phyloP scores from a whole-genome alignment of 805 yeast genomes.

The Diddensiella caesifluorescens region DNA sequence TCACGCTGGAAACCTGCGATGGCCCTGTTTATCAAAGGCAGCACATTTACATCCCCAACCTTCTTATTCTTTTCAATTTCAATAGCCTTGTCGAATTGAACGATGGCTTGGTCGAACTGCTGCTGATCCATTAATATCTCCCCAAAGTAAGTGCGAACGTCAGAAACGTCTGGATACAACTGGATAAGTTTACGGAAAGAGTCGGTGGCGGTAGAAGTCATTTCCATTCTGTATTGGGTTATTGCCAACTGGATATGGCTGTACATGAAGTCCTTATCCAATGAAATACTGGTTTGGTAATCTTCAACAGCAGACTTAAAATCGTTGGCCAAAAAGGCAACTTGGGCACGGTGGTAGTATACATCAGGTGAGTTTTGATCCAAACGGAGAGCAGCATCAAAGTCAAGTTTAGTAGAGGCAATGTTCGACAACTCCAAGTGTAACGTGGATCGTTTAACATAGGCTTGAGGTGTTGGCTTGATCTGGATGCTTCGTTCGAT shows the following conservation, averaged over 20 bases:
- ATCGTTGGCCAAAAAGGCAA: conserved; percentile 74
- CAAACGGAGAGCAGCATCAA: conserved; percentile 62
- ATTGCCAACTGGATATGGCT: conserved; percentile 92
- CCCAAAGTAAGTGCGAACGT: conserved; percentile 92
- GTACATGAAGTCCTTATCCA: conserved; percentile 70
- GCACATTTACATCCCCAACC: conserved; percentile 73
- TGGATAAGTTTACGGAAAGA: conserved; percentile 32
- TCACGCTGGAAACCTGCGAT: conserved; percentile 40
- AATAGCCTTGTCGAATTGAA: conserved; percentile 81
- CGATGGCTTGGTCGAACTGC: conserved; percentile 64
- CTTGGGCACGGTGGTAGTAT: conserved; percentile 92
- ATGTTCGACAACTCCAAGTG: conserved; percentile 72
- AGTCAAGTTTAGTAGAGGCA: conserved; percentile 57
- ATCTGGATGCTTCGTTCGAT: conserved; percentile 61
- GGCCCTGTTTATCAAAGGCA: conserved; percentile 88
- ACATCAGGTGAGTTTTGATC: conserved; percentile 74
- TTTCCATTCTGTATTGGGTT: conserved; percentile 69
- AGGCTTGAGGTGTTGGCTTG: conserved; percentile 68
- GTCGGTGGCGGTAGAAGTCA: conserved; percentile 14
- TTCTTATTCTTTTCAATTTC: conserved; percentile 58
- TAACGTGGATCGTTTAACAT: conserved; percentile 75
- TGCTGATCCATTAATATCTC: conserved; percentile 83
- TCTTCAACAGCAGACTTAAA: conserved; percentile 64
- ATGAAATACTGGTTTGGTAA: conserved; percentile 69
- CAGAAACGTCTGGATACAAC: conserved; percentile 74